These are phyloP conservation scores for Solanum paucissectum DNA, from an alignment of 257 asterid genomes.

Conservation along the genomic window DNA sequence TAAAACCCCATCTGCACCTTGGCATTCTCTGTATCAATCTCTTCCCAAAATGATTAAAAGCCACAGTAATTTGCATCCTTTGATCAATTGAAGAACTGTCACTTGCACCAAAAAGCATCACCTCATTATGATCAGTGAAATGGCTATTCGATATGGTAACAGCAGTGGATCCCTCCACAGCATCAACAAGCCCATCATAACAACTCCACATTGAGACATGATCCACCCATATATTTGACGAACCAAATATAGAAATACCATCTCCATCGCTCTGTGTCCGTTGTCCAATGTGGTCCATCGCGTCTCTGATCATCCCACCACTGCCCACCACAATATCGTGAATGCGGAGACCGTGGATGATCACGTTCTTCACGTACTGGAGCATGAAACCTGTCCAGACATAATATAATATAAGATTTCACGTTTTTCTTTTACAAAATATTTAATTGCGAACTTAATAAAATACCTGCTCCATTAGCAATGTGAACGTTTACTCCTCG, in stretches of 20 bases:
- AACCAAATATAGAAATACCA: slow-evolving; percentile 59
- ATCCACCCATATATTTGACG: slow-evolving; percentile 70
- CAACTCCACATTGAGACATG: slow-evolving; percentile 66
- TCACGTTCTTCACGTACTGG: slow-evolving; percentile 52
- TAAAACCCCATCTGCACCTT: slow-evolving; percentile 56
- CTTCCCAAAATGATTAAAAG: slow-evolving; percentile 84
- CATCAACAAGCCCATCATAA: slow-evolving; percentile 62
- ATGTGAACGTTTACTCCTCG: slow-evolving; percentile 62
- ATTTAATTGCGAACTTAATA: not conserved
- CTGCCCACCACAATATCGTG: slow-evolving; percentile 25
- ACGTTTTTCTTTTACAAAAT: no score
- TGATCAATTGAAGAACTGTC: slow-evolving; percentile 31
- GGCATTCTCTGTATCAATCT: slow-evolving; percentile 91
- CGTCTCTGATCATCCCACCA: slow-evolving; percentile 58
- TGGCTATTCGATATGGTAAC: slow-evolving; percentile 68
- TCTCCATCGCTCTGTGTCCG: slow-evolving; percentile 71
- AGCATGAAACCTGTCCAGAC: slow-evolving; percentile 27
- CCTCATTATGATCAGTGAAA: slow-evolving; percentile 83
- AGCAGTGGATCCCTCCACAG: slow-evolving; percentile 56
- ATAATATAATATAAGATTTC: not conserved
- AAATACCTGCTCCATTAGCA: slow-evolving; percentile 46
- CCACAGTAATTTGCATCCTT: slow-evolving; percentile 73
- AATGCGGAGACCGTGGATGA: slow-evolving; percentile 54
- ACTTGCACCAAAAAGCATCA: slow-evolving; percentile 72
- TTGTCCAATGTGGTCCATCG: slow-evolving; percentile 43